Evolutionary conservation across 805 yeast genomes (phyloP).

Genomic region (Wickerhamiella allomyrinae): DNA sequence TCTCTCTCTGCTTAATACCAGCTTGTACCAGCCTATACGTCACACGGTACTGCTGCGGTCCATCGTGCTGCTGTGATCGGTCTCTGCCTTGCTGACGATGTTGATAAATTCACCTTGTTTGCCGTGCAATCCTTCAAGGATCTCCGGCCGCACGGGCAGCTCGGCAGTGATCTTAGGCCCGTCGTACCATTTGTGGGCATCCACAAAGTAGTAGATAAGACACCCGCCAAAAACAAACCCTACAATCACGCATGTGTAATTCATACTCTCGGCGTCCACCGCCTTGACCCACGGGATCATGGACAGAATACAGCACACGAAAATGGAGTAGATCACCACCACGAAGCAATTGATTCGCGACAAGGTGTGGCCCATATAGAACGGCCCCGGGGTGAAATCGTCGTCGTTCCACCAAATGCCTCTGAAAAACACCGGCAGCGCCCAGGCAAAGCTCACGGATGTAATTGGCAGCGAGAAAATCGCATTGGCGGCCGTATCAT

Average conservation of each 20-base stretch:
- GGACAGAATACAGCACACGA: conserved; percentile 34
- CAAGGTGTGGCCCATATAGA: conserved; percentile 38
- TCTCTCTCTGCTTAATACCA: too few relatives aligned
- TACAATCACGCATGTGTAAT: conserved; percentile 51
- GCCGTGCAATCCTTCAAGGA: background rate
- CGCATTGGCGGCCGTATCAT: conserved; percentile 48
- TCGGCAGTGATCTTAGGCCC: conserved; percentile 47
- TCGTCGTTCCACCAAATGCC: conserved; percentile 36
- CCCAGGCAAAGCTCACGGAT: conserved; percentile 46
- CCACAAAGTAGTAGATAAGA: conserved; percentile 34
- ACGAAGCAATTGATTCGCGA: conserved; percentile 33
- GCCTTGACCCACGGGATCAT: conserved; percentile 43
- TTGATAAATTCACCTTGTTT: background rate
- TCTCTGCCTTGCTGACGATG: background rate
- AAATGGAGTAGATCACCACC: conserved; percentile 35
- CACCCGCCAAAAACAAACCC: conserved; percentile 44
- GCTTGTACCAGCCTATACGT: too few relatives aligned
- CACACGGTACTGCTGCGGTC: too few relatives aligned
- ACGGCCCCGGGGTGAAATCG: conserved; percentile 45
- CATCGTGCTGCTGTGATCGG: too few relatives aligned
- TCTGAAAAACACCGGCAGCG: conserved; percentile 45
- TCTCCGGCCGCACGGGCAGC: background rate
- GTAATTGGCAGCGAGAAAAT: conserved; percentile 56
- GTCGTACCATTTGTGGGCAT: conserved; percentile 44
- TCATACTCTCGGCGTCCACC: conserved; percentile 50